Percentiles rank a stretch among this genome's conserved stretches.
Evolutionary conservation across 371 early-diverging fungal genomes (phyloP).

Genomic region (Mucor saturninus): DNA sequence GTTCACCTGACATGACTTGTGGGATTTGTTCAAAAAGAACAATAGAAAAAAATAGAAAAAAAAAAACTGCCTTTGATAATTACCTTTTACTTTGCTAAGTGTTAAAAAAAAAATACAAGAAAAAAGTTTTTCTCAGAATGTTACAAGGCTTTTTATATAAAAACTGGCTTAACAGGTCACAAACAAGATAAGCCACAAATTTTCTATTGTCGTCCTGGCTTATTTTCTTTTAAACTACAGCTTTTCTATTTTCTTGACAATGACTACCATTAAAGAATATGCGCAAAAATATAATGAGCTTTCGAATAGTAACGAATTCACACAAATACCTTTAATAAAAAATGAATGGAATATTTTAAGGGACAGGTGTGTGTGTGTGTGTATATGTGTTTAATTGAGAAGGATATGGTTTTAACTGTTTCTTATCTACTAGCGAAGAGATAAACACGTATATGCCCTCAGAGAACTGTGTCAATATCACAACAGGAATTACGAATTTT

Average conservation of each 20-base stretch:
- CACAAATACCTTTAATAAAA: neutral
- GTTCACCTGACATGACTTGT: constrained; percentile 44
- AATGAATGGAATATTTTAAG: constrained; percentile 18
- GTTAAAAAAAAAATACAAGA: neutral
- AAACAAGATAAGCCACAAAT: constrained; percentile 15
- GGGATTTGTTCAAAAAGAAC: constrained; percentile 13
- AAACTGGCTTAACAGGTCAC: constrained; percentile 2
- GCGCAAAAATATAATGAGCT: neutral
- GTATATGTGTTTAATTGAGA: too few relatives aligned
- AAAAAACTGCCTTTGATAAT: constrained; percentile 18
- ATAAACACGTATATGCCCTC: constrained; percentile 24
- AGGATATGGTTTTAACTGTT: too few relatives aligned
- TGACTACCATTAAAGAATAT: constrained; percentile 2
- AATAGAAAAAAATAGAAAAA: constrained; percentile 9
- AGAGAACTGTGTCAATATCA: constrained; percentile 10
- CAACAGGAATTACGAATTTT: constrained; percentile 23
- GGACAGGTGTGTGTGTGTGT: constrained; percentile 19
- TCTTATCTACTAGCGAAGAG: constrained; percentile 15
- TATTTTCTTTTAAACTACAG: neutral
- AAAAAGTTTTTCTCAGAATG: constrained; percentile 4
- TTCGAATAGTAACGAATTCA: neutral
- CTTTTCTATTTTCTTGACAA: neutral
- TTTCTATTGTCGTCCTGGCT: neutral
- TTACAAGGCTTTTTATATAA: neutral
- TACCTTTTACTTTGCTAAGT: constrained; percentile 15